Base-by-base conservation (phyloP, 176 grass and related monocot genomes). In the Panicum miliaceum region DNA sequence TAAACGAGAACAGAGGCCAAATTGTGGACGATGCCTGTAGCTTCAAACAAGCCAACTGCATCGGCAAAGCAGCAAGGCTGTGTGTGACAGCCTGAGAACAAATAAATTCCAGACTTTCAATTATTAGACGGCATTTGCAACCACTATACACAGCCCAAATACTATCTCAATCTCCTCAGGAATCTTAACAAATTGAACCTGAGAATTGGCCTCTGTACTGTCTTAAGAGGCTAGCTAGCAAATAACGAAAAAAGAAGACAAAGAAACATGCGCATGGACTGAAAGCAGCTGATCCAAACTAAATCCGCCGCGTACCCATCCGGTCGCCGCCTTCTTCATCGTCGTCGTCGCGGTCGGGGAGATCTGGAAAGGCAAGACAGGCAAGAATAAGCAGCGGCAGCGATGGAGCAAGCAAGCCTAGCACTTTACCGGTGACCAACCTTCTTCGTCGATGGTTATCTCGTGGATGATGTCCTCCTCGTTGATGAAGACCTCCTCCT, bases 381-480 rank as follows among this genome's bases (percentile, higher is more conserved):
- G 8, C 37, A 35, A 4, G 18, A 68, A 23, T 53, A 53, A 64
- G 61, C 61, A 52, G 22, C 45, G 9, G 69, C n/a, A 15, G 13
- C 22, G 22, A 43, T 1, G 73, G 52, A 73, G 6, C 29, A 75
- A 76, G 41, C 53, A 82, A 11, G 20, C 23, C 12, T 36, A 27
- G 20, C 8, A 54, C 14, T 19, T 35, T 3, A 48, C 45, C 20
- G 43, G 12, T 34, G 69, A 72, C 26, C 23, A 19, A 51, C 92
- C 89, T 91, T 94, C 92, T 3, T 94, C 89, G 20, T 94, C 92
- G 3, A 94, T 61, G 23, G 68, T 64, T 60, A 94, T 85, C 84
- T 94, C 92, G 0, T 90, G 47, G 67, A 94, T 87, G 81, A 94
- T 87, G 82, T 94, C 92, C 65, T 89, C 87, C 58, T 94, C 89